Evolutionary conservation across 768 basidiomycete genomes (phyloP), one percentile per base, ranked within the genome.

Genomic region (Leccinum incarnatum): DNA sequence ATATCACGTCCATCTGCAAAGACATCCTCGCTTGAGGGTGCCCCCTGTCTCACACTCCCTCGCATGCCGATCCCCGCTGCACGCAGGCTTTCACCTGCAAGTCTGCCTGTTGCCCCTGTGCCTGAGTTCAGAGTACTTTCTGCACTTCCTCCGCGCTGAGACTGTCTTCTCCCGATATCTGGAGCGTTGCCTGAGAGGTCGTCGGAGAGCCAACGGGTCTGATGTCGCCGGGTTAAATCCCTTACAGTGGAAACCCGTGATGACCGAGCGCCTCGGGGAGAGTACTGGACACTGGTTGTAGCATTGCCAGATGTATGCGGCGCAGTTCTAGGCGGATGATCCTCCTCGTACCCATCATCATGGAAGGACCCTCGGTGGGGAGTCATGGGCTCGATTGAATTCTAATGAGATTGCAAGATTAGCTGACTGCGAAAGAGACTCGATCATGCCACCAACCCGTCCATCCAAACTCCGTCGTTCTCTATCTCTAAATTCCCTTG

Each of bases 61-160:
- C 72, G 70, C 72, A 68, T 78, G 30, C 78, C 79, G 56, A 91
- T 74, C 10, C 90, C 91, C 0, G 89, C 88, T 0, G 89, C 87
- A 51, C 86, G 79, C 58, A 92, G 67, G 15, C 84, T 84, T 69
- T 91, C 88, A 4, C 87, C 83, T 9, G 89, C 70, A 14, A 92
- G 70, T 57, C 88, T 73, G 11, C 83, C 79, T 15, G 73, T 75
- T 37, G 69, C 79, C 27, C 74, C 75, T 11, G 79, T 74, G 8
- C 68, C 74, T 51, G 72, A 78, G 56, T 74, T 74, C 27, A 88
- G 68, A 8, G 84, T 77, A 67, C 82, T 88, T 73, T 91, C 91
- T 3, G 84, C 86, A 67, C 87, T 90, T 5, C 89, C 89, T 0
- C 81, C 81, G 36, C 89, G 76, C 15, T 80, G 69, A 30, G 78